Base-by-base conservation (phyloP, 2,329 filamentous ascomycete species). In the Sporothrix variecibatus region DNA sequence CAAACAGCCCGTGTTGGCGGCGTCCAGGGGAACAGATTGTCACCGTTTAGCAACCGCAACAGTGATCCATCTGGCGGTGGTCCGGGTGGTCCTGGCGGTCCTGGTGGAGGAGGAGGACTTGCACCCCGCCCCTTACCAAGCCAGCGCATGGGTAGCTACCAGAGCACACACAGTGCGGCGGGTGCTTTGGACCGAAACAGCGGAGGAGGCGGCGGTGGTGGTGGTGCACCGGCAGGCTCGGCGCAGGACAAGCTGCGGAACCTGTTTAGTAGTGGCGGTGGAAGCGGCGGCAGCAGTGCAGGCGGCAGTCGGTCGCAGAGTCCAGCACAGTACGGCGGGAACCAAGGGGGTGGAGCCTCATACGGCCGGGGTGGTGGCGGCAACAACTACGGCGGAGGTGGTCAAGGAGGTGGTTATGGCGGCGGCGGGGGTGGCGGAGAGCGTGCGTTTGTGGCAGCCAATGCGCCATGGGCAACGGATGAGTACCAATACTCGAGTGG, bases 241-340 rank as follows among this genome's bases (percentile, higher is more conserved):
- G 94, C 94, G 70, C 93, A 97, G 83, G 93, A 97, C 78, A 87
- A 93, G 78, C 85, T 98, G 78, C 93, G 94, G 80, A 93, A 94
- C 79, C 84, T 97, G 64, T 94, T 94, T 87, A 90, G 89, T n/a
- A 87, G 88, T 34, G 87, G 89, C 40, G 86, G 86, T 5, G 34
- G 56, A 2, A 58, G 31, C 49, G 70, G 72, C 34, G 72, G 67
- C 11, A 58, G 56, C 51, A 56, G 86, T 87, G 77, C 88, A 88
- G 60, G 85, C 85, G 67, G 91, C 28, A 84, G 84, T 3, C 86
- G 87, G 69, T 75, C 76, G 3, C 65, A 62, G 38, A 77, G 76
- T 34, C 76, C 76, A 40, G 75, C 72, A 83, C 86, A 20, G 79
- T 80, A 62, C 77, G 79, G 72, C 78, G 79, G 72, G 77, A 46